Conservation (phyloP, 768 basidiomycete species). For the Phlegmacium glaucopus region DNA sequence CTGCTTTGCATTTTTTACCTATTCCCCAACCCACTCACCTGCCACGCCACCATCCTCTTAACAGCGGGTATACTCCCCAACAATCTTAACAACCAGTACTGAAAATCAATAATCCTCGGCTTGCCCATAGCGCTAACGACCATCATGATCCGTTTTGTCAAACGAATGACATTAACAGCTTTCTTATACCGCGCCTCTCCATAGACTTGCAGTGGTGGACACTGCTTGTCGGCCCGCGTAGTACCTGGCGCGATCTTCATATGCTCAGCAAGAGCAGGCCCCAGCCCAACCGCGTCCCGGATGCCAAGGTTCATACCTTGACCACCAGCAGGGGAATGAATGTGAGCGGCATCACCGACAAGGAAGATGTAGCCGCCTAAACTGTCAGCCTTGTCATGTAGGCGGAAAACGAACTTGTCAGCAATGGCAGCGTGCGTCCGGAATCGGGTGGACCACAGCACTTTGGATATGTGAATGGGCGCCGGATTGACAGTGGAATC, state of each 20-base stretch:
- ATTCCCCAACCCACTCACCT: constrained; percentile 6
- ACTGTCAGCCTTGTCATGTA: neutral
- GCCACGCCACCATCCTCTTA: constrained; percentile 4
- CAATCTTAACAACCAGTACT: constrained; percentile 1
- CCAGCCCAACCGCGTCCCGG: constrained; percentile 1
- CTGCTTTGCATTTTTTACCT: neutral
- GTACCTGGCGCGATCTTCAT: neutral
- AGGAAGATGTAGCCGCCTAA: constrained; percentile 3
- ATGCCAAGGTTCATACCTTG: constrained; percentile 7
- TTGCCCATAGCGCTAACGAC: neutral
- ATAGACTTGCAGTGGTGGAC: neutral
- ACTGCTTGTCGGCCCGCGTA: neutral
- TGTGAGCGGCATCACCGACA: constrained; percentile 3
- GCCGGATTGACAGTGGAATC: neutral
- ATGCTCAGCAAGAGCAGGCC: neutral
- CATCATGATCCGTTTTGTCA: constrained; percentile 6
- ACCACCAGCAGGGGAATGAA: constrained; percentile 4
- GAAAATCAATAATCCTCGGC: neutral
- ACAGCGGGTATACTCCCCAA: neutral
- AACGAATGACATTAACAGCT: neutral
- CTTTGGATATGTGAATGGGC: constrained; percentile 1
- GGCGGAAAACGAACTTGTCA: constrained; percentile 1
- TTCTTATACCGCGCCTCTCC: neutral
- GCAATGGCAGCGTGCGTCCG: constrained; percentile 3
- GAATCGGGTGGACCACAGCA: constrained; percentile 4